These are phyloP conservation scores for Bryum argenteum DNA, from an alignment of 225 moss, liverwort and hornwort genomes.

Conservation along the genomic window DNA sequence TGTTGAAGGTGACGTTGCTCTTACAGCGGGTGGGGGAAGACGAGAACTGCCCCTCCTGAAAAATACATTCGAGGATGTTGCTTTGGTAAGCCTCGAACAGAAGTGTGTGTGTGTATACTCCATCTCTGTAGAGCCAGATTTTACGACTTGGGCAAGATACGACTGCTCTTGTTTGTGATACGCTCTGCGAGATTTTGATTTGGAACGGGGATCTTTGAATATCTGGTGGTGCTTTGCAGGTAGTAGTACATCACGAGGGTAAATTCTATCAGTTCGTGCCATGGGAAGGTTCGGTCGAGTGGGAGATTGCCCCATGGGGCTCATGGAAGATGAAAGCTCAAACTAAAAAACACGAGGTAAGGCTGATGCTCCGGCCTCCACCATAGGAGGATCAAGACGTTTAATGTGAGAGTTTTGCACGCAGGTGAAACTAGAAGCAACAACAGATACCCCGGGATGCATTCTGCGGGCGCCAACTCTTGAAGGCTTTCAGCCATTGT, in stretches of 20 bases:
- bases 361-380: background rate
- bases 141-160: conserved; percentile 14
- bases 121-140: background rate
- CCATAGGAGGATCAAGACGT: background rate
- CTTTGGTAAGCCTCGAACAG: conserved; percentile 56
- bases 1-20: conserved; percentile 70
- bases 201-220: background rate
- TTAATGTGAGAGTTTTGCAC: background rate
- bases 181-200: background rate
- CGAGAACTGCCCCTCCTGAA: conserved; percentile 73
- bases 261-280: conserved; percentile 82
- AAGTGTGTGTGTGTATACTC: background rate
- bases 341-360: conserved; percentile 63
- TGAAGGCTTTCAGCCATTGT: conserved; percentile 70
- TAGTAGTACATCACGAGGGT: conserved; percentile 71
- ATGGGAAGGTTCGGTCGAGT: conserved; percentile 79
- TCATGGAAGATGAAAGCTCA: conserved; percentile 81
- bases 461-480: conserved; percentile 73
- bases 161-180: too few species aligned
- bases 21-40: conserved; percentile 87
- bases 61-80: conserved; percentile 76
- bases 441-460: conserved; percentile 44
- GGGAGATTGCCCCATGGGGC: conserved; percentile 84
- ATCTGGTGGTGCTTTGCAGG: conserved; percentile 30
- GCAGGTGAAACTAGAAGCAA: conserved; percentile 80